These are phyloP conservation scores for Thielaviopsis ethacetica DNA, from an alignment of 2,329 filamentous ascomycete genomes.

Conservation along the genomic window DNA sequence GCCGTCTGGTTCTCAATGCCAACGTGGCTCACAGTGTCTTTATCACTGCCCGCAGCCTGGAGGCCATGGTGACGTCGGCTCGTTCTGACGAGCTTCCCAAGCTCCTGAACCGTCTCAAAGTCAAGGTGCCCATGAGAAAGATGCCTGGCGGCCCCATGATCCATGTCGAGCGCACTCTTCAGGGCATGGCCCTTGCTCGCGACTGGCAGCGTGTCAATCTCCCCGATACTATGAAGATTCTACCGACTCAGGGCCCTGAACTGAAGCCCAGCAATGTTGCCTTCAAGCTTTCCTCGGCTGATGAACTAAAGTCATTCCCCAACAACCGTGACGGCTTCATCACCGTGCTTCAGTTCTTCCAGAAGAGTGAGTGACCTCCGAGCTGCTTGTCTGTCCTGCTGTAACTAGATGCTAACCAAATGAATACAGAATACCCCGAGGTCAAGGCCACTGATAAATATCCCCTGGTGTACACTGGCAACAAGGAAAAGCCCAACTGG, in stretches of 20 bases:
- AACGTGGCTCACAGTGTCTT: conserved; percentile 40
- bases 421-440: conserved; percentile 19
- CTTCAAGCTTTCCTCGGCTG: conserved; percentile 19
- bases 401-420: neutral
- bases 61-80: conserved; percentile 1
- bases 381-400: neutral
- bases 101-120: conserved; percentile 21
- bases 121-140: conserved; percentile 6
- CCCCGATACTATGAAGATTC: neutral
- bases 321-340: conserved; percentile 17
- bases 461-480: conserved; percentile 54
- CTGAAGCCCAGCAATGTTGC: conserved; percentile 14
- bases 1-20: conserved; percentile 35
- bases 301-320: conserved; percentile 18
- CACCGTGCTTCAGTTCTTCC: conserved; percentile 29
- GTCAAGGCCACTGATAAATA: conserved; percentile 21
- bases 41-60: conserved; percentile 14
- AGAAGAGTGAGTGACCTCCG: conserved; percentile 21
- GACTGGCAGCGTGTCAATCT: neutral
- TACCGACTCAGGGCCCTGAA: neutral
- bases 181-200: conserved; percentile 1
- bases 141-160: neutral
- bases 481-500: conserved; percentile 37
- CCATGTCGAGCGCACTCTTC: neutral
- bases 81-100: conserved; percentile 31